phyloP scores from a whole-genome alignment of 306 rosid genomes.

The Delonix regia region DNA sequence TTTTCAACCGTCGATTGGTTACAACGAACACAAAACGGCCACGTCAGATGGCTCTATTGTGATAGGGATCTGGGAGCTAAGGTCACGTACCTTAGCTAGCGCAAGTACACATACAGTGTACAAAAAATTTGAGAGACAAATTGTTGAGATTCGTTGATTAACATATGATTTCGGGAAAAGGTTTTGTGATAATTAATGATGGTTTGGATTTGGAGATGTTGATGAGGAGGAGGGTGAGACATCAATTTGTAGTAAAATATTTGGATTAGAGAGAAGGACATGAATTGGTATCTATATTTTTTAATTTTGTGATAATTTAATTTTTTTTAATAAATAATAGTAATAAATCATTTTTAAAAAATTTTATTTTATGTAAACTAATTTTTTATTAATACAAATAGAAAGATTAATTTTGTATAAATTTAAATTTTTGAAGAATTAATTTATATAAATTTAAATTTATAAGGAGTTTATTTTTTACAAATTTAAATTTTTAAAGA shows the following conservation, averaged over 20 bases:
- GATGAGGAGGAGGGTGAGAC: background rate
- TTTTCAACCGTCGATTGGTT: background rate
- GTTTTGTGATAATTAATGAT: constrained; percentile 47
- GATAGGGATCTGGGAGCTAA: constrained; percentile 39
- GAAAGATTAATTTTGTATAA: no score
- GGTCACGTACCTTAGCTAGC: constrained; percentile 29
- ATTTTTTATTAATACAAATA: no score
- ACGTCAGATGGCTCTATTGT: background rate
- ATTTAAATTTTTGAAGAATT: no score
- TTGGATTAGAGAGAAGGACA: no score
- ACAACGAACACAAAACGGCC: background rate
- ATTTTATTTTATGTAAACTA: no score
- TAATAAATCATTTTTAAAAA: no score
- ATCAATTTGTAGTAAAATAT: constrained; percentile 45
- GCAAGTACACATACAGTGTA: background rate
- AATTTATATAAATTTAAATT: no score
- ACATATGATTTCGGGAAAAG: constrained; percentile 32
- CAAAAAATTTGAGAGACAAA: background rate
- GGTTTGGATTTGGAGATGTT: constrained; percentile 42
- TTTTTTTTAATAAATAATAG: no score
- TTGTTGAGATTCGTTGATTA: constrained; percentile 3
- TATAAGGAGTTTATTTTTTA: no score
- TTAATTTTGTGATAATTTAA: no score
- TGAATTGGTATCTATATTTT: no score
- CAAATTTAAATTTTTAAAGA: no score